phyloP scores from a whole-genome alignment of 1,284 basidiomycete species.

The Rhodotorula sp. region DNA sequence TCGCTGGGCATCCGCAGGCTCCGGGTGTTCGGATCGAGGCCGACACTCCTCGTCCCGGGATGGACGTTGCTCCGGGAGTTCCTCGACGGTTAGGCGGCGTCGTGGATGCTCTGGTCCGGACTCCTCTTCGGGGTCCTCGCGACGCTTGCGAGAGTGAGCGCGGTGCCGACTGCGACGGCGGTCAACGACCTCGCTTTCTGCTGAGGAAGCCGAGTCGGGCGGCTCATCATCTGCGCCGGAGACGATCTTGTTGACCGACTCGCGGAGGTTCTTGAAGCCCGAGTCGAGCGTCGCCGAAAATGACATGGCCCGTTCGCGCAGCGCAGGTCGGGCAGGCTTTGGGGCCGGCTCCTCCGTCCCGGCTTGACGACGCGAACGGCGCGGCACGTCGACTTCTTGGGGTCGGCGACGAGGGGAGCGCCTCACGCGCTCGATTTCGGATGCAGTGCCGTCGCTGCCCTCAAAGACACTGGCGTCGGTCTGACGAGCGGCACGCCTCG shows the following conservation, averaged over 20 bases:
- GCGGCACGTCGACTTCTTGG: background rate
- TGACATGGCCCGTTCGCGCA: conserved; percentile 16
- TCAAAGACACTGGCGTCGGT: background rate
- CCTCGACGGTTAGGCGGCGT: background rate
- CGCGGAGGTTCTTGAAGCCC: conserved; percentile 20
- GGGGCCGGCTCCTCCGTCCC: background rate
- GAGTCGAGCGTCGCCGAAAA: conserved; percentile 24
- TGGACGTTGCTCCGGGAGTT: background rate
- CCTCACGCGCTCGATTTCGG: background rate
- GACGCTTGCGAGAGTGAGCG: background rate
- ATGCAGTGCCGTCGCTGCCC: background rate
- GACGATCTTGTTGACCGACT: conserved; percentile 24
- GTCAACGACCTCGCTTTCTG: background rate
- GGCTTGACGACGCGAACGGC: conserved; percentile 4
- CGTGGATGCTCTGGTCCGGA: too few species aligned
- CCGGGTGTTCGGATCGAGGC: background rate
- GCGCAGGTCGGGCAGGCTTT: background rate
- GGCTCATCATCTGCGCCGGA: background rate
- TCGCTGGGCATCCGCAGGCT: background rate
- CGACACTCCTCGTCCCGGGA: background rate
- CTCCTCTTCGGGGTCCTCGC: background rate
- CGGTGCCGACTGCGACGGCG: background rate
- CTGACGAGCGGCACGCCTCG: conserved; percentile 10
- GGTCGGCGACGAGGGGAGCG: background rate
- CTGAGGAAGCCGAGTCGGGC: background rate